phyloP scores from a whole-genome alignment of 2,329 filamentous ascomycete species.

The Trichoderma asperellum region DNA sequence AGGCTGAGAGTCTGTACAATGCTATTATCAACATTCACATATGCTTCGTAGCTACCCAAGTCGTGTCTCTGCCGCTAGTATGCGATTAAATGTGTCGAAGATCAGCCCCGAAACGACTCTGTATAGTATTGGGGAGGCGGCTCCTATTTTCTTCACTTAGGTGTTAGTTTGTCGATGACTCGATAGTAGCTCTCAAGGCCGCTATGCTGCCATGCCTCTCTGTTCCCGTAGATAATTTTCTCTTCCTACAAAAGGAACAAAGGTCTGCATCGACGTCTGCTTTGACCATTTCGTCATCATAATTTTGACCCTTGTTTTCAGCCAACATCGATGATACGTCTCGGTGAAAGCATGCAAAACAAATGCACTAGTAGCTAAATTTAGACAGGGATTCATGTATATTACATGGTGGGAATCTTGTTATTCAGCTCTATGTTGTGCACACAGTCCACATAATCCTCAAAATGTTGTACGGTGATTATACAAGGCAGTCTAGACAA shows the following conservation, averaged over 20 bases:
- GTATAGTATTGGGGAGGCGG: too few relatives aligned
- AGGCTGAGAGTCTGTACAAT: too few relatives aligned
- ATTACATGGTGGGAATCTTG: not conserved
- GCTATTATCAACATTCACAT: too few relatives aligned
- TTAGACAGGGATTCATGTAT: not conserved
- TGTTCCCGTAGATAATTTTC: too few relatives aligned
- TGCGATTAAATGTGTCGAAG: not conserved
- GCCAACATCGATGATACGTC: too few relatives aligned
- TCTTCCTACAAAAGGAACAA: not conserved
- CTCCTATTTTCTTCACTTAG: rapidly evolving
- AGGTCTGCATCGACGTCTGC: too few relatives aligned
- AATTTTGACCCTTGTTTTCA: not conserved
- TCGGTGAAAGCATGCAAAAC: not conserved
- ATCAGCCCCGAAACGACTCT: too few relatives aligned
- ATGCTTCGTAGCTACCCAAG: too few relatives aligned
- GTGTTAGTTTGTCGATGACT: not conserved
- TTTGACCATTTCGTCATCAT: not conserved
- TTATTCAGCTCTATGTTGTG: not conserved
- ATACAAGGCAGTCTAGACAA: not conserved
- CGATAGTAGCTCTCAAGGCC: not conserved
- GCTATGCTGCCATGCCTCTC: not conserved
- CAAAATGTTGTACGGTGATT: too few relatives aligned
- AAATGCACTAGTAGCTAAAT: not conserved
- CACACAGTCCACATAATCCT: too few relatives aligned
- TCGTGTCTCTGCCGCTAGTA: not conserved